A percentile compares a stretch with the other conserved stretches of the same genome.
phyloP scores from a whole-genome alignment of 495 filamentous ascomycete genomes.

The Chaetomium fimeti region DNA sequence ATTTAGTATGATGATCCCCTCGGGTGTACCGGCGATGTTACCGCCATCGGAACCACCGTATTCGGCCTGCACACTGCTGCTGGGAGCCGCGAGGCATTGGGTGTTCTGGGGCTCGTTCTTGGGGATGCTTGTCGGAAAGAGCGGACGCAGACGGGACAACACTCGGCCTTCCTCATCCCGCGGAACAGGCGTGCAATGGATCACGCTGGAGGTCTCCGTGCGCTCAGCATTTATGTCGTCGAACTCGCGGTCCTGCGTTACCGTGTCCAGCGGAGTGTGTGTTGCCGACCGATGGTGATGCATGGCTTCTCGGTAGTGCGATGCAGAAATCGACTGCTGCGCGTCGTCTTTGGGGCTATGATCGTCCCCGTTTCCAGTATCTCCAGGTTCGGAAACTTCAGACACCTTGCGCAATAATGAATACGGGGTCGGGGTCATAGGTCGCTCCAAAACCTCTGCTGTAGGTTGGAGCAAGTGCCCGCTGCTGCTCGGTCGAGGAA shows the following conservation, averaged over 20 bases:
- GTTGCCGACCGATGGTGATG: background rate
- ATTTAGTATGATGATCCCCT: slow-evolving; percentile 4
- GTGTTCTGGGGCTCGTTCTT: background rate
- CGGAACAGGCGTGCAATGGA: background rate
- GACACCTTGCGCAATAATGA: slow-evolving; percentile 15
- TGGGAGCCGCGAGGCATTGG: background rate
- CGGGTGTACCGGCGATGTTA: background rate
- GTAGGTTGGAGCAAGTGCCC: background rate
- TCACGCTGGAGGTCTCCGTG: background rate
- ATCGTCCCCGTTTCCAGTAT: background rate
- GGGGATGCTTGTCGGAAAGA: background rate
- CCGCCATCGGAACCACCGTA: slow-evolving; percentile 1
- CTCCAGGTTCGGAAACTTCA: background rate
- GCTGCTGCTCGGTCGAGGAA: background rate
- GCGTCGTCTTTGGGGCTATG: background rate
- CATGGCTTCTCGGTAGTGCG: background rate
- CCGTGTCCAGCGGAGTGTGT: background rate
- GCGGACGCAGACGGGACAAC: background rate
- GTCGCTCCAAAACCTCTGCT: background rate
- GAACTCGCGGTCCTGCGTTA: background rate
- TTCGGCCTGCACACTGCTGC: background rate
- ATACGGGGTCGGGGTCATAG: slow-evolving; percentile 17
- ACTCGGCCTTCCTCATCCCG: background rate
- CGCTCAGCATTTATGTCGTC: background rate
- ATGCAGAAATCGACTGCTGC: background rate